phyloP scores from a whole-genome alignment of 257 asterid species.

The Nicotiana tabacum region DNA sequence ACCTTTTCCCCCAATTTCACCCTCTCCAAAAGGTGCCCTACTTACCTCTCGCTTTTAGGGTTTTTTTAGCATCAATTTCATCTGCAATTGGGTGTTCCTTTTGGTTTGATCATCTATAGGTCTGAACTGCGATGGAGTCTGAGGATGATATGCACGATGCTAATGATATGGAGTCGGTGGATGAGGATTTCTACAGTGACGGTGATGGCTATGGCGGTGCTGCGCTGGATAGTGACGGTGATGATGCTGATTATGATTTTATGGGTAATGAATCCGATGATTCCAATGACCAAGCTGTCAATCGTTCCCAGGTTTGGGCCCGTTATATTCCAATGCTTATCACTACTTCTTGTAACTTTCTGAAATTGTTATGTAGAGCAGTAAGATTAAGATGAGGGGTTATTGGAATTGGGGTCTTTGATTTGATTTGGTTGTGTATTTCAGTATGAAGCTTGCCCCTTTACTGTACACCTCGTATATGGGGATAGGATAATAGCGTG shows the following conservation, averaged over 20 bases:
- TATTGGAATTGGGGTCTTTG: not conserved
- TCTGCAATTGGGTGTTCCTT: not conserved
- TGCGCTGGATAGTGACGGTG: slow-evolving; percentile 43
- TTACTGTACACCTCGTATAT: too few relatives aligned
- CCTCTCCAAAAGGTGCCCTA: not conserved
- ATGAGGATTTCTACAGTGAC: slow-evolving; percentile 68
- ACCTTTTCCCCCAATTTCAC: not conserved
- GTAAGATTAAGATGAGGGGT: not conserved
- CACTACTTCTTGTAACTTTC: not conserved
- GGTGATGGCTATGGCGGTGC: slow-evolving; percentile 43
- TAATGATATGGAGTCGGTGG: slow-evolving; percentile 65
- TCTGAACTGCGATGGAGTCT: slow-evolving; percentile 49
- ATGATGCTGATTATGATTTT: slow-evolving; percentile 55
- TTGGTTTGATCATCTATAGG: slow-evolving; percentile 3
- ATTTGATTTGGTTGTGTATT: not conserved
- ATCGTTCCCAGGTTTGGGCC: slow-evolving; percentile 59
- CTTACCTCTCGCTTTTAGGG: not conserved
- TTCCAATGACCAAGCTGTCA: slow-evolving; percentile 38
- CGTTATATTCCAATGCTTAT: not conserved
- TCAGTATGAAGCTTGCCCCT: too few relatives aligned
- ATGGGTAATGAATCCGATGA: slow-evolving; percentile 58
- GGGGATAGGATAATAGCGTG: too few relatives aligned
- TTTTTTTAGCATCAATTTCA: not conserved
- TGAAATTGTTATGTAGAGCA: not conserved
- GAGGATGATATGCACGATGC: slow-evolving; percentile 97